Conservation (phyloP, 371 early-diverging fungal species). For the Mucor lusitanicus region DNA sequence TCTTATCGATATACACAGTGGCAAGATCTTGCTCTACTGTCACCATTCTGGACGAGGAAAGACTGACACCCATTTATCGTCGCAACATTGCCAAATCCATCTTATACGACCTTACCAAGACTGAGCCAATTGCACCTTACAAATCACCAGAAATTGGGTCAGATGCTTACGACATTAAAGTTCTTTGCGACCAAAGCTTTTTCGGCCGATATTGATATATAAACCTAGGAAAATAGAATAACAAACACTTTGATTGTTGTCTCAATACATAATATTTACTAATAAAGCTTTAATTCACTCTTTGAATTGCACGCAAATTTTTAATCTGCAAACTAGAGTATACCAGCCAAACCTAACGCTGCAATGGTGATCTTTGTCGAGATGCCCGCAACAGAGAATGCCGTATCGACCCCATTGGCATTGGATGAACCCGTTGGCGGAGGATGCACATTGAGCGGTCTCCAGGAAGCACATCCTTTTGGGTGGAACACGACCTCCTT, state of each 20-base stretch:
- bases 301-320: too few relatives aligned
- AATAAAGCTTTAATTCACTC: too few relatives aligned
- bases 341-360: neutral
- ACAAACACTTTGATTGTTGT: neutral
- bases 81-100: neutral
- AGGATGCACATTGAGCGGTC: neutral
- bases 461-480: neutral
- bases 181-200: constrained; percentile 15
- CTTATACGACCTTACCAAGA: neutral
- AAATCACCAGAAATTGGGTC: constrained; percentile 3
- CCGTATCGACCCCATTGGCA: neutral
- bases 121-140: neutral
- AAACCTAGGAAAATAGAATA: neutral
- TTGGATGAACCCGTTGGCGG: neutral
- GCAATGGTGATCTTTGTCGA: neutral
- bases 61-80: neutral
- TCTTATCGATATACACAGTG: neutral
- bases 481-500: neutral
- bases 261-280: too few relatives aligned
- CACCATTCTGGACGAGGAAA: neutral
- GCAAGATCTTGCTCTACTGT: neutral
- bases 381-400: neutral
- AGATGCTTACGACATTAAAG: constrained; percentile 4
- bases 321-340: neutral
- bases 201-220: constrained; percentile 7